These are phyloP conservation scores for Crucibulum laeve DNA, from an alignment of 768 basidiomycete genomes.

Conservation along the genomic window DNA sequence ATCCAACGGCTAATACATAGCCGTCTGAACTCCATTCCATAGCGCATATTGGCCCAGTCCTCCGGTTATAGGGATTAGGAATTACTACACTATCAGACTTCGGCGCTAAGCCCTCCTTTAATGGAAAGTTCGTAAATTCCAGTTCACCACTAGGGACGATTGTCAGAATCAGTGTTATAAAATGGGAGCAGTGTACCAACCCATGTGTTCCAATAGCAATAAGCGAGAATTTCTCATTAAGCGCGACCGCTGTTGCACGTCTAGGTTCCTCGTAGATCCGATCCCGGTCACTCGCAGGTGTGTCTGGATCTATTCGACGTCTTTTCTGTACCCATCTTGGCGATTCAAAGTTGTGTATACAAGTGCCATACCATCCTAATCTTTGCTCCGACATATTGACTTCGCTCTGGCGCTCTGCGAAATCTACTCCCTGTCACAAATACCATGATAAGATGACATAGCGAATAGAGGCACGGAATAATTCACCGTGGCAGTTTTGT, in stretches of 20 bases:
- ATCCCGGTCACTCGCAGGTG: slow-evolving; percentile 19
- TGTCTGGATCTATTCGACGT: slow-evolving; percentile 48
- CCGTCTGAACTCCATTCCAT: slow-evolving; percentile 96
- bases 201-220: slow-evolving; percentile 74
- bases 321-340: slow-evolving; percentile 82
- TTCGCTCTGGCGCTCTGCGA: no score
- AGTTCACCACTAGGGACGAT: slow-evolving; percentile 50
- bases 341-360: slow-evolving; percentile 69
- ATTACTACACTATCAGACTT: slow-evolving; percentile 58
- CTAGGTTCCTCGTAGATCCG: slow-evolving; percentile 59
- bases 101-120: slow-evolving; percentile 51
- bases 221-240: slow-evolving; percentile 80
- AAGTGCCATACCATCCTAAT: slow-evolving; percentile 71
- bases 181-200: slow-evolving; percentile 26
- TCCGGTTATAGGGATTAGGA: slow-evolving; percentile 55
- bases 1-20: slow-evolving; percentile 90
- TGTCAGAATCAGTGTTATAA: slow-evolving; percentile 2
- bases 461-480: slow-evolving; percentile 6
- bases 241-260: slow-evolving; percentile 57
- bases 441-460: background rate
- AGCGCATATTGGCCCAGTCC: slow-evolving; percentile 56
- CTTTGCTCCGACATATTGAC: slow-evolving; percentile 13
- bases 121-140: slow-evolving; percentile 66
- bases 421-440: no score
- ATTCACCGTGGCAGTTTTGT: slow-evolving; percentile 15